Conservation (phyloP, 148 eudicot genomes). For the Diospyros kaki region DNA sequence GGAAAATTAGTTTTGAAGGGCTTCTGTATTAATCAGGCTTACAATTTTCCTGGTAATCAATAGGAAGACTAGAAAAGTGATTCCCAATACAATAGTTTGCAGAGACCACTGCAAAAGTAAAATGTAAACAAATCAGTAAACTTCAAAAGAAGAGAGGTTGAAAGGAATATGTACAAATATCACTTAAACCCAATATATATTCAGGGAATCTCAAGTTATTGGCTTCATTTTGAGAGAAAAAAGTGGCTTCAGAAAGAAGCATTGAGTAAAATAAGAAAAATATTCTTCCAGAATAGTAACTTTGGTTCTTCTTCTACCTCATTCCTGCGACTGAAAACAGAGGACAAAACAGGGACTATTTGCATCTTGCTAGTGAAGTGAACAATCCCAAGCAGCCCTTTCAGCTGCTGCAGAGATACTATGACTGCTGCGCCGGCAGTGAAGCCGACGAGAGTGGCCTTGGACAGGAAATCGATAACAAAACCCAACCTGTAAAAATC, state of each 20-base stretch:
- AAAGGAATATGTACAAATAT: too few relatives aligned
- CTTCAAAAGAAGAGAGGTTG: too few relatives aligned
- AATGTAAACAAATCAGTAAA: neutral
- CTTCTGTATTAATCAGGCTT: conserved; percentile 22
- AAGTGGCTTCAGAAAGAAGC: too few relatives aligned
- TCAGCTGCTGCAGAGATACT: conserved; percentile 86
- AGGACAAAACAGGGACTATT: conserved; percentile 69
- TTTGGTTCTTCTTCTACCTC: conserved; percentile 35
- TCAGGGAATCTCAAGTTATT: too few relatives aligned
- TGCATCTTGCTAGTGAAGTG: conserved; percentile 90
- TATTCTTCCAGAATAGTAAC: neutral
- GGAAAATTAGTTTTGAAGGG: too few relatives aligned
- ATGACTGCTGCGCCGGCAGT: conserved; percentile 94
- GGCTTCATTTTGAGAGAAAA: too few relatives aligned
- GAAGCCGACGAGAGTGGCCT: conserved; percentile 91
- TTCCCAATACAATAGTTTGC: conserved; percentile 84
- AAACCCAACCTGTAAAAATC: conserved; percentile 72
- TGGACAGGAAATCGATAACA: conserved; percentile 83
- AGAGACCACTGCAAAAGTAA: conserved; percentile 77
- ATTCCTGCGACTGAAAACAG: conserved; percentile 52
- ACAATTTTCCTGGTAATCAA: conserved; percentile 68
- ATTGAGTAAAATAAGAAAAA: neutral
- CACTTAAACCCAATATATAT: too few relatives aligned
- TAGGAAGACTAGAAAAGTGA: conserved; percentile 58
- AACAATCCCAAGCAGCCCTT: conserved; percentile 84